Percentiles rank a stretch among this genome's conserved stretches.
These are phyloP conservation scores for Cephaloascus fragrans DNA, from an alignment of 805 yeast genomes.

Conservation along the genomic window DNA sequence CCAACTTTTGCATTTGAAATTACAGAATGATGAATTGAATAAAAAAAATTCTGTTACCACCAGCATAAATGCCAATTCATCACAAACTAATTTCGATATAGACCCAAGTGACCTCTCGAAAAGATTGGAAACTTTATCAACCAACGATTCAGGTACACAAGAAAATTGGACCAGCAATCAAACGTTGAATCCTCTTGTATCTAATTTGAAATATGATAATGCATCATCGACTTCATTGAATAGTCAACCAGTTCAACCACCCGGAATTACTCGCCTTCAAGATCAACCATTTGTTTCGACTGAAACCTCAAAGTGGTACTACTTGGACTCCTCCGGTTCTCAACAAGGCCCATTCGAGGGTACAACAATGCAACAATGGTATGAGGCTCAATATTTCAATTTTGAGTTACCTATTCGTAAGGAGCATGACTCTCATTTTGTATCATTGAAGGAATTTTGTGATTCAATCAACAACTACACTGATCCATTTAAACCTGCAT, in stretches of 20 bases:
- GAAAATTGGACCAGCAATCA: neutral
- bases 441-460: slow-evolving; percentile 44
- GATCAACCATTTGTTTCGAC: slow-evolving; percentile 17
- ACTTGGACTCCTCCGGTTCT: slow-evolving; percentile 58
- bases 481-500: slow-evolving; percentile 53
- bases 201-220: neutral
- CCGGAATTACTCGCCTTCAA: neutral
- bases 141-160: neutral
- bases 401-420: slow-evolving; percentile 49
- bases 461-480: slow-evolving; percentile 33
- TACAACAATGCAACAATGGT: slow-evolving; percentile 72
- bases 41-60: neutral
- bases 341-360: slow-evolving; percentile 82
- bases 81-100: neutral
- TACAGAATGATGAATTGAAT: slow-evolving; percentile 8
- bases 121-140: slow-evolving; percentile 1
- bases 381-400: slow-evolving; percentile 45
- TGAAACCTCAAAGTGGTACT: slow-evolving; percentile 51
- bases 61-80: neutral
- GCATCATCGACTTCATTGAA: neutral
- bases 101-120: neutral
- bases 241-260: neutral
- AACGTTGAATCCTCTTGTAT: too few relatives aligned
- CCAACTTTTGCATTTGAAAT: slow-evolving; percentile 26
- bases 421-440: slow-evolving; percentile 39